Percentiles rank a stretch among this genome's conserved stretches.
Evolutionary conservation across 352 stramenopile species (phyloP).

Genomic region (Peronospora belbahrii): DNA sequence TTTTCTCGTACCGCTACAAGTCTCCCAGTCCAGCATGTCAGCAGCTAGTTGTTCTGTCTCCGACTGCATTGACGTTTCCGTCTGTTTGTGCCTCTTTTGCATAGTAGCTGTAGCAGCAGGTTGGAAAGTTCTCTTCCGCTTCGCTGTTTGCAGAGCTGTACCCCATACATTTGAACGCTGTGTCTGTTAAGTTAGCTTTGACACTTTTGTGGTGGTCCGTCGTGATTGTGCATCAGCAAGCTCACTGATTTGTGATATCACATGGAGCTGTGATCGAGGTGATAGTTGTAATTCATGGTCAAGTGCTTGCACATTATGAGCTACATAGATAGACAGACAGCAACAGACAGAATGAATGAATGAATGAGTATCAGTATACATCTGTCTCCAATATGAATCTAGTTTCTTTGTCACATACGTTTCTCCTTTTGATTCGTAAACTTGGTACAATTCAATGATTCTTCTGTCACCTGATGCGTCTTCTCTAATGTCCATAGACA

Average conservation of each 20-base stretch:
- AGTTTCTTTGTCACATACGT: no score
- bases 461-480: no score
- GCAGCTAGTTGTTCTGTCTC: slow-evolving; percentile 21
- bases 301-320: neutral
- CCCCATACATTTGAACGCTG: slow-evolving; percentile 25
- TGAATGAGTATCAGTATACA: no score
- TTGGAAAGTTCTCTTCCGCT: neutral
- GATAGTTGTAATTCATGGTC: slow-evolving; percentile 42
- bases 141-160: neutral
- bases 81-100: no score
- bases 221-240: slow-evolving; percentile 36
- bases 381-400: no score
- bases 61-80: no score
- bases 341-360: neutral
- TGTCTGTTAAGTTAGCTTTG: neutral
- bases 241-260: slow-evolving; percentile 72
- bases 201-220: neutral
- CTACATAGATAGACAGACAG: neutral
- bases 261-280: slow-evolving; percentile 60
- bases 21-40: slow-evolving; percentile 52
- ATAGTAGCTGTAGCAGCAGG: neutral
- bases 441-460: no score
- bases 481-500: slow-evolving; percentile 20
- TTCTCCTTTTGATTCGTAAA: no score
- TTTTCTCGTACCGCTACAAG: no score